Base-by-base conservation (phyloP, 2,329 filamentous ascomycete species). In the Ophiostoma tasmaniense region DNA sequence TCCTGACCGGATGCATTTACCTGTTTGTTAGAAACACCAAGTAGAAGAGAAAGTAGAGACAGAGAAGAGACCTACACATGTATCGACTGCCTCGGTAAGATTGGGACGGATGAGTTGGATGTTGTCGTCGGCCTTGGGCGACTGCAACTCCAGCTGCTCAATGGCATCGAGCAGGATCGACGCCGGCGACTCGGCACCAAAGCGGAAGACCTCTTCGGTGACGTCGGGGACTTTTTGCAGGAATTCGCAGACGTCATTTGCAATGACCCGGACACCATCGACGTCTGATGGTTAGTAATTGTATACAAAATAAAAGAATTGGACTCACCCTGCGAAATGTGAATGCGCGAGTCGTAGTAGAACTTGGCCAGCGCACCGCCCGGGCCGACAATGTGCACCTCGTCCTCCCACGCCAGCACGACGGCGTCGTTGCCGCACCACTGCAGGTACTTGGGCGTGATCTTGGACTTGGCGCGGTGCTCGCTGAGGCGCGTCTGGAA, bases 371-470 rank as follows among this genome's bases (percentile, higher is more conserved):
- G 88, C 11, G 90, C 86, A 61, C 92, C 92, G 50, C 89, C 90
- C 0, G 93, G 92, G 0, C 94, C 95, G 71, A 99, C 90, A 35
- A 99, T 84, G 76, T 97, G 95, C 3, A 99, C 89, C 78, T 99
- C 95, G 76, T 99, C 95, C 76, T 98, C 95, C 95, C 95, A 99
- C 0, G 93, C 93, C 74, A 99, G 87, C 35, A 97, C 87, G 3
- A 95, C 90, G 17, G 93, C 92, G 78, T 98, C 94, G 74, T 95
- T 94, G 5, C 95, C 95, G 77, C 95, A 99, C 95, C 95, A 99
- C 74, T 95, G 90, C 71, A 99, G 85, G 72, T 95, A 92, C 74
- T 92, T 90, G 3, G 95, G 95, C 1, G 89, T 84, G 5, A 92
- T 96, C 77, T 90, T 90, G 11, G 92, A 93, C 73, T 89, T 89